Conservation (phyloP, 1,139 yeast genomes). For the Candida sanyaensis region DNA sequence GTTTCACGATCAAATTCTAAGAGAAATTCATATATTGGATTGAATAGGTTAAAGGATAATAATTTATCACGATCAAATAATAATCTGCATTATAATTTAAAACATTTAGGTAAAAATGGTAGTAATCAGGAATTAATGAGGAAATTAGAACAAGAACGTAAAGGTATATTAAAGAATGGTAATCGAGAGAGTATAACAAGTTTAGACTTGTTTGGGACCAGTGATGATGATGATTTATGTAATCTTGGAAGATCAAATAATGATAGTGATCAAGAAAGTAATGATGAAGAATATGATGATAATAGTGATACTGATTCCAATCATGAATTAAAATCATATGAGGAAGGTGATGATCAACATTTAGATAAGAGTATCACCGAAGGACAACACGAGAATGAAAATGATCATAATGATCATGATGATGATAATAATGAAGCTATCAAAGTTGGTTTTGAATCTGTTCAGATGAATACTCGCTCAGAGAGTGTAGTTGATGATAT, state of each 20-base stretch:
- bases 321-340: background rate
- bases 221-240: constrained; percentile 13
- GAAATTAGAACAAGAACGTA: constrained; percentile 8
- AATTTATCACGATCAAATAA: constrained; percentile 20
- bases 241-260: constrained; percentile 10
- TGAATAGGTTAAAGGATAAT: constrained; percentile 40
- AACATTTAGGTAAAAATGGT: constrained; percentile 1
- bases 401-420: background rate
- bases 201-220: constrained; percentile 10
- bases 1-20: constrained; percentile 30
- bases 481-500: constrained; percentile 12
- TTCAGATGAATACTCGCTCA: constrained; percentile 6
- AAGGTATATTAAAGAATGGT: constrained; percentile 6
- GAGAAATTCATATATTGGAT: constrained; percentile 39
- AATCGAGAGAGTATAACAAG: constrained; percentile 5
- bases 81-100: constrained; percentile 9
- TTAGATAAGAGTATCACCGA: background rate
- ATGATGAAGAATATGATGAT: constrained; percentile 1
- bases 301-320: constrained; percentile 1
- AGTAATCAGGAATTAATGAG: constrained; percentile 7
- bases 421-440: background rate
- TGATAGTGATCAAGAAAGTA: constrained; percentile 6
- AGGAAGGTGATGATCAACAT: constrained; percentile 3
- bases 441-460: constrained; percentile 3
- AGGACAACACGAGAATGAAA: constrained; percentile 2